Conservation (phyloP, 352 stramenopile genomes). For the Phytophthora meadii region DNA sequence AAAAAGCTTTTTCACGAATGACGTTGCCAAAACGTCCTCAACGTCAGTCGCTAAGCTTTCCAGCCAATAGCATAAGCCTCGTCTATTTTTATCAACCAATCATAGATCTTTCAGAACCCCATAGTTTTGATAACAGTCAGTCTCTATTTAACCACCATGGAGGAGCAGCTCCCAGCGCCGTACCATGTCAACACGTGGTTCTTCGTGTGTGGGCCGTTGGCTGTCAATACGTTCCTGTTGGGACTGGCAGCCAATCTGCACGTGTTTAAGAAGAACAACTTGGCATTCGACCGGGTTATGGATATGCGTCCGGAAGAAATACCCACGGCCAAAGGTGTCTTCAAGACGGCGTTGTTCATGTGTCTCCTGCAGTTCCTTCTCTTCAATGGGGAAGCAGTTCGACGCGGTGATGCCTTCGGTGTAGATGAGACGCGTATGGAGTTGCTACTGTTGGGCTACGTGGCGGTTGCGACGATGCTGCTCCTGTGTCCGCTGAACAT, state of each 20-base stretch:
- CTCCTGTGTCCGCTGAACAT: slow-evolving; percentile 75
- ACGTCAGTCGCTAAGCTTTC: neutral
- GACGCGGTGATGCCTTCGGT: slow-evolving; percentile 52
- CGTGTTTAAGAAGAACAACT: slow-evolving; percentile 60
- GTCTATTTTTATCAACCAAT: slow-evolving; percentile 10
- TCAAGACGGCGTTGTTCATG: slow-evolving; percentile 46
- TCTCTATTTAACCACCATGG: slow-evolving; percentile 19
- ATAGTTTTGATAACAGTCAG: slow-evolving; percentile 7
- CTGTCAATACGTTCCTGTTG: slow-evolving; percentile 70
- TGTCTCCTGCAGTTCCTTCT: slow-evolving; percentile 57
- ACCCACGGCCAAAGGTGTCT: slow-evolving; percentile 50
- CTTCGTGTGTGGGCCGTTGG: slow-evolving; percentile 82
- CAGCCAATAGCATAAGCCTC: too few relatives aligned
- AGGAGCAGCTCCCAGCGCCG: slow-evolving; percentile 28
- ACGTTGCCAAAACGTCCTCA: neutral
- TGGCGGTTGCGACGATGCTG: slow-evolving; percentile 44
- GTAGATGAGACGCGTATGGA: slow-evolving; percentile 72
- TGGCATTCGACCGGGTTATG: slow-evolving; percentile 74
- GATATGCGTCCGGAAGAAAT: slow-evolving; percentile 74
- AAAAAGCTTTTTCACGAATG: neutral
- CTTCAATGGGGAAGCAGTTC: slow-evolving; percentile 53
- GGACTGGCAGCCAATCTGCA: slow-evolving; percentile 70
- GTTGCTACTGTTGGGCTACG: slow-evolving; percentile 73
- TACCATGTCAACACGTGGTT: slow-evolving; percentile 70
- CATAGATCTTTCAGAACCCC: slow-evolving; percentile 12